phyloP scores from a whole-genome alignment of 176 grass and related monocot species.

The Lolium perenne region DNA sequence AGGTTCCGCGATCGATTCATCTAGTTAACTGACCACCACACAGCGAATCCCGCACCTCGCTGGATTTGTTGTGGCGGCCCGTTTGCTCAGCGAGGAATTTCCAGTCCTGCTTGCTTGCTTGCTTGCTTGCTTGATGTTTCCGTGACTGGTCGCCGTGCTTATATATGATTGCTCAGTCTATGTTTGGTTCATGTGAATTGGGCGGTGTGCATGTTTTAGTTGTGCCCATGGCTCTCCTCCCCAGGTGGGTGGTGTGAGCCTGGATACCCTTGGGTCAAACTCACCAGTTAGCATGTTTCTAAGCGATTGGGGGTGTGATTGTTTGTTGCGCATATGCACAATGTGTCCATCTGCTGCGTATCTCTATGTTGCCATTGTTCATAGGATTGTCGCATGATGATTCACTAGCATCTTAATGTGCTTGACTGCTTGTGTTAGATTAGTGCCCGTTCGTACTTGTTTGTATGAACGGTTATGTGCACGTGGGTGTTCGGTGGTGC shows the following conservation, averaged over 20 bases:
- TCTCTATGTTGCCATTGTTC: background rate
- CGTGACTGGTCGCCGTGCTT: background rate
- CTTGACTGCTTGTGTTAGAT: background rate
- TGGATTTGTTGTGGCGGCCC: background rate
- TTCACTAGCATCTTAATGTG: background rate
- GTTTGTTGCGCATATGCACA: background rate
- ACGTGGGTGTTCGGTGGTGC: background rate
- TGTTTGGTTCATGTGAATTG: background rate
- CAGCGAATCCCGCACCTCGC: slow-evolving; percentile 20
- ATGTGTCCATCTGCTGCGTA: background rate
- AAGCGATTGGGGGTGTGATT: background rate
- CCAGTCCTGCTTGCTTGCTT: background rate
- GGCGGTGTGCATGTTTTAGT: background rate
- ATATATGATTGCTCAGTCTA: background rate
- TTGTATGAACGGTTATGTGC: background rate
- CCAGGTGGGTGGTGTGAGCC: background rate
- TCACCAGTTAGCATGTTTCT: background rate
- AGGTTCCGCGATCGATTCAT: background rate
- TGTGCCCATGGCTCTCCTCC: background rate
- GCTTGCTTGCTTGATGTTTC: slow-evolving; percentile 10
- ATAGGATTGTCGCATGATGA: background rate
- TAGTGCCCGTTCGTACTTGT: background rate
- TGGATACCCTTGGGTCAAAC: background rate
- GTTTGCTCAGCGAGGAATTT: background rate
- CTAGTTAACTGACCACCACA: background rate